Conservation (phyloP, 139 green algal species). For the Cymbomonas tetramitiformis region DNA sequence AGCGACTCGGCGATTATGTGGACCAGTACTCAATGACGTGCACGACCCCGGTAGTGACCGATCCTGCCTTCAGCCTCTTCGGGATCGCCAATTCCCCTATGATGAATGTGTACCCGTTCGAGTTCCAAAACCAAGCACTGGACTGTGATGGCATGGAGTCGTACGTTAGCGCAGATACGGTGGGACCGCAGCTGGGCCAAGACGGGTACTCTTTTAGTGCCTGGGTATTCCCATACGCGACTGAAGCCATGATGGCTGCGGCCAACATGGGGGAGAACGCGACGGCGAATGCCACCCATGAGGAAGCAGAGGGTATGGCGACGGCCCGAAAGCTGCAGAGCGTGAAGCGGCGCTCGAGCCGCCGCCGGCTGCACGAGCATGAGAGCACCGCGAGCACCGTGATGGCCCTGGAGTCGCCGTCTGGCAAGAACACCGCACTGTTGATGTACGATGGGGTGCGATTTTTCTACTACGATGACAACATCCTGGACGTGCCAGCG, state of each 20-base stretch:
- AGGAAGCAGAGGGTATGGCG: too few relatives aligned
- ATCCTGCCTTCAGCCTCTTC: not conserved
- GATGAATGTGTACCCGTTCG: not conserved
- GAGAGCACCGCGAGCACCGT: too few relatives aligned
- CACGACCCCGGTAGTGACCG: not conserved
- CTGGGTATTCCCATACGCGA: constrained; percentile 11
- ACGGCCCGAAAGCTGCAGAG: too few relatives aligned
- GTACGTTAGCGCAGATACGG: not conserved
- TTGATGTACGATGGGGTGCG: constrained; percentile 16
- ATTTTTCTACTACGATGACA: constrained; percentile 23
- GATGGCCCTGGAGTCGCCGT: constrained; percentile 3
- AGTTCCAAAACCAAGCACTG: constrained; percentile 10
- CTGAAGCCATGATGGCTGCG: too few relatives aligned
- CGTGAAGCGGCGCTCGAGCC: too few relatives aligned
- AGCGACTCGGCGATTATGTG: too few relatives aligned
- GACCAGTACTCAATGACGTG: too few relatives aligned
- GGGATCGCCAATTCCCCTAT: not conserved
- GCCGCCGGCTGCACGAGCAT: too few relatives aligned
- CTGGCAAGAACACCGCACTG: not conserved
- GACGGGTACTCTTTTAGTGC: constrained; percentile 7
- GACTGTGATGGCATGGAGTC: constrained; percentile 17
- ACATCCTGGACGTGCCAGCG: constrained; percentile 19
- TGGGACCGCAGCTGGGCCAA: not conserved
- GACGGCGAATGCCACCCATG: too few relatives aligned
- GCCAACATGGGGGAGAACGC: too few relatives aligned